Percentiles rank a stretch among this genome's conserved stretches.
Conservation (phyloP, 2,329 filamentous ascomycete species). For the Corniculantispora saksenae region DNA sequence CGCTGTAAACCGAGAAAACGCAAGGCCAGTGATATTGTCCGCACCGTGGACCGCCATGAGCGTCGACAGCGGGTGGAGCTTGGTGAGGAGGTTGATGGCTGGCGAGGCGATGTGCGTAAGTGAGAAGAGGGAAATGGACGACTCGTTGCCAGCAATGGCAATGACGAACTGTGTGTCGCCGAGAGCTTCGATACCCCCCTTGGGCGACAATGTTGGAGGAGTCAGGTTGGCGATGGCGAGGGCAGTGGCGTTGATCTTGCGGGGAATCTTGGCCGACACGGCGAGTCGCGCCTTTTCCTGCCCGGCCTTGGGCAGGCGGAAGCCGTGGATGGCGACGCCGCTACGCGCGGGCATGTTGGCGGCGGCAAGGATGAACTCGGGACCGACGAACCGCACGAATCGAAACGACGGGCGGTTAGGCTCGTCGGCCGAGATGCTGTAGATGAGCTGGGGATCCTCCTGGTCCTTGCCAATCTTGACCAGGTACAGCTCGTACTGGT, state of each 20-base stretch:
- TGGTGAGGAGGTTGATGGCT: slow-evolving; percentile 50
- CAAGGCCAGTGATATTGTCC: slow-evolving; percentile 58
- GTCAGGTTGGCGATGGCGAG: slow-evolving; percentile 75
- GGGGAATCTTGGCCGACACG: slow-evolving; percentile 60
- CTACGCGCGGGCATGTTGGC: slow-evolving; percentile 60
- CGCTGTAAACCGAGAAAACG: slow-evolving; percentile 57
- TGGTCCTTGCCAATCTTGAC: slow-evolving; percentile 56
- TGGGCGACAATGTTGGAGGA: slow-evolving; percentile 48
- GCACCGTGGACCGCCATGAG: slow-evolving; percentile 55
- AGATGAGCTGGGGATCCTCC: slow-evolving; percentile 55
- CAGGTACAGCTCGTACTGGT: slow-evolving; percentile 71
- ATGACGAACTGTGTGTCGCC: slow-evolving; percentile 76
- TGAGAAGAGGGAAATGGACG: slow-evolving; percentile 75
- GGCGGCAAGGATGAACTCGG: slow-evolving; percentile 58
- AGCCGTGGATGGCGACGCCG: slow-evolving; percentile 58
- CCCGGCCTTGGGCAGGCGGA: slow-evolving; percentile 49
- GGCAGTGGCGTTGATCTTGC: slow-evolving; percentile 70
- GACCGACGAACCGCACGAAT: slow-evolving; percentile 59
- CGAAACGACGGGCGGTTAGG: slow-evolving; percentile 54
- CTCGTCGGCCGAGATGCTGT: slow-evolving; percentile 53
- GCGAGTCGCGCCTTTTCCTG: slow-evolving; percentile 49
- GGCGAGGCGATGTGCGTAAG: slow-evolving; percentile 63
- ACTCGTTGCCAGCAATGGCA: slow-evolving; percentile 78
- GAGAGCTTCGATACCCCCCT: slow-evolving; percentile 37
- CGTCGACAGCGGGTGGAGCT: slow-evolving; percentile 54